Evolutionary conservation across 306 rosid species (phyloP).

Genomic region (Begonia loranthoides): DNA sequence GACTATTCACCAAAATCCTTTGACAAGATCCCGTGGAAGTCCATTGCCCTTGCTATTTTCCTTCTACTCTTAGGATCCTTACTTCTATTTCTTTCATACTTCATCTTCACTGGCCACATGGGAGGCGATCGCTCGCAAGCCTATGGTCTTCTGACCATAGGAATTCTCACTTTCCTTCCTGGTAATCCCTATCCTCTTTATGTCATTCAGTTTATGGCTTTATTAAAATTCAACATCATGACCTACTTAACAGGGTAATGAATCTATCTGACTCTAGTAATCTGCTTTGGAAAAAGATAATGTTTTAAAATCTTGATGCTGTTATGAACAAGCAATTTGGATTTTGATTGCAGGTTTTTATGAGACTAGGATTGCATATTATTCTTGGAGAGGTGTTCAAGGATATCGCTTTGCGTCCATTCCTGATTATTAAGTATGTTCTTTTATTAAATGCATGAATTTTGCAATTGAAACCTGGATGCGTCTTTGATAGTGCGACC

Average conservation of each 20-base stretch:
- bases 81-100: constrained; percentile 73
- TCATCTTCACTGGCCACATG: constrained; percentile 88
- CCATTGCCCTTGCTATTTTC: constrained; percentile 77
- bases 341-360: constrained; percentile 61
- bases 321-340: not conserved
- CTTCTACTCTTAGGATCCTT: constrained; percentile 53
- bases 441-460: no score
- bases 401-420: constrained; percentile 82
- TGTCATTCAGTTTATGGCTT: no score
- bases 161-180: constrained; percentile 86
- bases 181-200: constrained; percentile 25
- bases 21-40: constrained; percentile 90
- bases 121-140: constrained; percentile 87
- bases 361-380: constrained; percentile 86
- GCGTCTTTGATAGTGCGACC: no score
- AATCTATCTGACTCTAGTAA: no score
- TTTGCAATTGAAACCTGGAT: no score
- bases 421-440: constrained; percentile 54
- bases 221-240: no score
- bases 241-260: no score
- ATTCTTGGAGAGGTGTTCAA: constrained; percentile 83
- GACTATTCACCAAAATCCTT: constrained; percentile 64
- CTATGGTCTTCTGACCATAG: constrained; percentile 75
- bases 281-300: no score
- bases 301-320: no score